Percentiles rank a stretch among this genome's conserved stretches.
phyloP scores from a whole-genome alignment of 306 rosid species.

The Pachyrhizus erosus region DNA sequence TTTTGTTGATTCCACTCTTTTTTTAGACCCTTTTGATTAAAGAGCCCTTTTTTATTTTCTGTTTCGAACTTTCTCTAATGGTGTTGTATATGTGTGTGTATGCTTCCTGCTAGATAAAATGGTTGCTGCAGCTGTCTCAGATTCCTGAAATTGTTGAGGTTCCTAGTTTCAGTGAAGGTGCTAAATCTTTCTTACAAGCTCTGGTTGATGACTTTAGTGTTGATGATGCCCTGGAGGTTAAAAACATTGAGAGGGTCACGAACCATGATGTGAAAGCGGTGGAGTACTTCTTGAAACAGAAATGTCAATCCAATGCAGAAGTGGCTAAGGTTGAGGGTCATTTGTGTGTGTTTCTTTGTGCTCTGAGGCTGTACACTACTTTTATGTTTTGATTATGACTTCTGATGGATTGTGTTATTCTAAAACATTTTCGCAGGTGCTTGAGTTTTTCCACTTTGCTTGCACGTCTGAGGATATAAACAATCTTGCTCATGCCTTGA shows the following conservation, averaged over 20 bases:
- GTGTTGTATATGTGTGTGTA: not conserved
- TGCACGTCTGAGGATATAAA: conserved; percentile 95
- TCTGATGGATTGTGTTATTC: conserved; percentile 8
- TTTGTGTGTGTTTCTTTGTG: not conserved
- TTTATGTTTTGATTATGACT: conserved; percentile 15
- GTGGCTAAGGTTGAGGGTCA: conserved; percentile 62
- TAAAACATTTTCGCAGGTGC: conserved; percentile 56
- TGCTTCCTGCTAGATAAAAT: conserved; percentile 63
- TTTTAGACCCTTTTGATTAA: not conserved
- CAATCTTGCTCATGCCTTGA: conserved; percentile 88
- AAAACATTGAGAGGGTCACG: conserved; percentile 75
- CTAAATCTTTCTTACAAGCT: conserved; percentile 60
- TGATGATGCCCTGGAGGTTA: conserved; percentile 73
- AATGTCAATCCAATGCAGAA: conserved; percentile 70
- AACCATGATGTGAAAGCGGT: conserved; percentile 95
- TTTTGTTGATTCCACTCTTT: not conserved
- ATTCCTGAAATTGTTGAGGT: conserved; percentile 74
- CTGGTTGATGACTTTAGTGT: conserved; percentile 61
- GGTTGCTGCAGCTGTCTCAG: conserved; percentile 75
- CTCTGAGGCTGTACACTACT: not conserved
- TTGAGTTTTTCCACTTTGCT: conserved; percentile 89
- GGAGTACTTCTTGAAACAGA: conserved; percentile 86
- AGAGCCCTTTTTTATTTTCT: not conserved
- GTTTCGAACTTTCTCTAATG: not conserved
- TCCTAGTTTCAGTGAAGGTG: conserved; percentile 75